Base-by-base conservation (phyloP, 2,329 filamentous ascomycete species). In the Apiospora phragmitis region DNA sequence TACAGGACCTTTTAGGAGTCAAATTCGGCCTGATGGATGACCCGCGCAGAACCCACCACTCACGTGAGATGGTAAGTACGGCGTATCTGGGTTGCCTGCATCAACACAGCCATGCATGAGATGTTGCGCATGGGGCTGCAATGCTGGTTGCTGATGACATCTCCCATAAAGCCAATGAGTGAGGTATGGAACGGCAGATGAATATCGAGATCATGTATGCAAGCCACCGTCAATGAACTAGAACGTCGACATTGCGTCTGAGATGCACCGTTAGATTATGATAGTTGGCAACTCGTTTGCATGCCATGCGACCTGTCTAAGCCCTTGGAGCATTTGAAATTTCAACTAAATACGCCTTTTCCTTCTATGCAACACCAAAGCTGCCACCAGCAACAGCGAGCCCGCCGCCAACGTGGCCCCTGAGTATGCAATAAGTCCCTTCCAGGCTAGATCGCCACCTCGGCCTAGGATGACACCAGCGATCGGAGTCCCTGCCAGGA, bases 401-500 rank as follows among this genome's bases (percentile, higher is more conserved):
- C 78, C 78, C 3, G 78, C n/a, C 16, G 76, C 65, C 24, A 83
- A 69, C 1, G 76, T 76, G 16, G 75, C 76, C 12, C 77, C 80
- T 0, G 76, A 73, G 65, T 79, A 83, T 7, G 76, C 75, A 68
- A 82, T 80, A 0, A 77, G 77, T 1, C 77, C 78, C 62, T 73
- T 69, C 81, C 81, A 83, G 38, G 76, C 69, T 2, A 72, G 68
- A 9, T 77, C 71, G n/a, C 71, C 74, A 32, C 75, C 76, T 4
- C 71, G 72, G 1, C 77, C 78, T 70, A 83, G 78, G 76, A 81
- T 86, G 68, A 76, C 90, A 80, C 89, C 81, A 83, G 79, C 86
- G 82, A 77, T 87, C 79, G 73, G 84, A 77, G 73, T 90, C 0
- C 82, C 81, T 1, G 88, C 73, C 82, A 91, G 75, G 81, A 89